Evolutionary conservation across 2,329 filamentous ascomycete genomes (phyloP).

Genomic region (Aureobasidium namibiae): DNA sequence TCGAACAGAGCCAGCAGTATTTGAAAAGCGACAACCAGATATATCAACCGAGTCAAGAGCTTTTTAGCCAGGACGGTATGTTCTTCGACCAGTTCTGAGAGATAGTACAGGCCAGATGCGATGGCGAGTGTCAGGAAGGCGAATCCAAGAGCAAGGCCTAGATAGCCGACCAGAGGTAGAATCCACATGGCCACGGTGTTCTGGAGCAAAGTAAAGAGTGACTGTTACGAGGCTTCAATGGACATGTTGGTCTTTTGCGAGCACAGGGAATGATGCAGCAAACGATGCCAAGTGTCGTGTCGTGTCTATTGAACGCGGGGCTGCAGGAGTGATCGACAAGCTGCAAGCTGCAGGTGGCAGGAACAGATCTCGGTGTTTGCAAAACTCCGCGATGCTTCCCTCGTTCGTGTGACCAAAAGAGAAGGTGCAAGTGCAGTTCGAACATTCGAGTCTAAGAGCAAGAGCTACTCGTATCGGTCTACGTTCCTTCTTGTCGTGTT

Average conservation of each 20-base stretch:
- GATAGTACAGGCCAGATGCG: constrained; percentile 95
- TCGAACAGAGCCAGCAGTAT: constrained; percentile 69
- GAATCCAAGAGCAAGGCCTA: constrained; percentile 82
- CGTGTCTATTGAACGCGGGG: neutral
- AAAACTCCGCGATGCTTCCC: constrained; percentile 1
- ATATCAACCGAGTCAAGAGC: constrained; percentile 77
- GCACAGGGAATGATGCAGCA: neutral
- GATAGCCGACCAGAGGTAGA: constrained; percentile 80
- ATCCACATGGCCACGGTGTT: constrained; percentile 73
- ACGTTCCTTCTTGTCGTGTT: neutral
- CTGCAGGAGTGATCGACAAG: neutral
- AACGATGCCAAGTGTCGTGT: constrained; percentile 1
- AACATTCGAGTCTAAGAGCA: neutral
- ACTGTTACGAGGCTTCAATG: neutral
- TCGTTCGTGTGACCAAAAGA: constrained; percentile 10
- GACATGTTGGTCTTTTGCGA: neutral
- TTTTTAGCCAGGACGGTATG: constrained; percentile 89
- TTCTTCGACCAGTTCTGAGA: constrained; percentile 95
- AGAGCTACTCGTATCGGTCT: neutral
- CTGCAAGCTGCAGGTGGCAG: neutral
- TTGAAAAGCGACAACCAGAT: constrained; percentile 68
- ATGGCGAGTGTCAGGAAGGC: constrained; percentile 91
- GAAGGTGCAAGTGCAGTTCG: neutral
- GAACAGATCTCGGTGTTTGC: constrained; percentile 3
- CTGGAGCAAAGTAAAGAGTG: neutral